A percentile compares a stretch with the other conserved stretches of the same genome.
Evolutionary conservation across 306 rosid genomes (phyloP).

Genomic region (Gillenia trifoliata): DNA sequence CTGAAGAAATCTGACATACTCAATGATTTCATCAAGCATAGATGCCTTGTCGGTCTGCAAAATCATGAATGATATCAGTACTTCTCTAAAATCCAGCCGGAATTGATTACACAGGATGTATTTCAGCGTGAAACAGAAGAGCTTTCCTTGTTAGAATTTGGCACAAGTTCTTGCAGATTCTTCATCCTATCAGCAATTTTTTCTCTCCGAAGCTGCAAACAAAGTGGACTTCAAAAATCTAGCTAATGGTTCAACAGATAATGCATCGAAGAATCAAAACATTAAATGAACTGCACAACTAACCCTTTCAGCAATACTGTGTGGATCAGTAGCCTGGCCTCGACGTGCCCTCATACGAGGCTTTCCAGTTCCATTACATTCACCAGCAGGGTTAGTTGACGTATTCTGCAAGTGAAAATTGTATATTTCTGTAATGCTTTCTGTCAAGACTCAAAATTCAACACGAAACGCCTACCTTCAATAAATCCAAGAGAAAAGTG

Average conservation of each 20-base stretch:
- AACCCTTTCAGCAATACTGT: constrained; percentile 52
- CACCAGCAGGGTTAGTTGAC: constrained; percentile 1
- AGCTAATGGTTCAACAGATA: neutral
- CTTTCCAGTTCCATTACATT: constrained; percentile 18
- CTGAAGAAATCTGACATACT: constrained; percentile 44
- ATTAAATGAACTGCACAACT: neutral
- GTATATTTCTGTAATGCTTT: neutral
- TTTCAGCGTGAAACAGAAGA: neutral
- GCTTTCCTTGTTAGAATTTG: constrained; percentile 35
- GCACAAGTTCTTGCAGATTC: constrained; percentile 42
- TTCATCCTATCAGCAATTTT: constrained; percentile 48
- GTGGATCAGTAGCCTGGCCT: constrained; percentile 53
- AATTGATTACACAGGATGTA: neutral
- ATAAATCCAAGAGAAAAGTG: neutral
- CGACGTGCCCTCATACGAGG: constrained; percentile 39
- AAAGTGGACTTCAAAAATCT: neutral
- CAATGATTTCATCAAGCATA: constrained; percentile 48
- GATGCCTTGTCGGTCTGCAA: constrained; percentile 46
- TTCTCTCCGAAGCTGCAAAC: constrained; percentile 40
- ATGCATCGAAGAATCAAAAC: too few species aligned
- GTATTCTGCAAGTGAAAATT: constrained; percentile 2
- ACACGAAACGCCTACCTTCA: neutral
- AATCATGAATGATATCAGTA: neutral
- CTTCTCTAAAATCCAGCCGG: neutral
- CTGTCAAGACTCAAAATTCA: neutral